phyloP scores from a whole-genome alignment of 768 basidiomycete species.

The Lactarius deliciosus region DNA sequence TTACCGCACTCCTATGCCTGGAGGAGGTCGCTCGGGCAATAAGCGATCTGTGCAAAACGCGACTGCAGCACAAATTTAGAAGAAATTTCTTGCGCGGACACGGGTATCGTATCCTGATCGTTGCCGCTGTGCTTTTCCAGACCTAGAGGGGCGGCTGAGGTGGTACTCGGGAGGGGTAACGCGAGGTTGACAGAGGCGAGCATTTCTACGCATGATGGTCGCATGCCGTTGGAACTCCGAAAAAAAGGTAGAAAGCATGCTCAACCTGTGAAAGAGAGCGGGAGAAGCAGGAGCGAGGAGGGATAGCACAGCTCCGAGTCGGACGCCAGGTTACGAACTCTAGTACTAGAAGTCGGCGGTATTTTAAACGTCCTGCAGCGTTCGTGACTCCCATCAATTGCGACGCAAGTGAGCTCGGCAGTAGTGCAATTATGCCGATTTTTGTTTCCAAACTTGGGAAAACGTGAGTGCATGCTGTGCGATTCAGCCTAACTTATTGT shows the following conservation, averaged over 20 bases:
- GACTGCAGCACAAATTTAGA: conserved; percentile 36
- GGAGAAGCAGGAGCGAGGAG: too few species aligned
- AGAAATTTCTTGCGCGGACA: neutral
- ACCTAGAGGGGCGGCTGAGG: neutral
- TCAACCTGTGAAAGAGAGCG: neutral
- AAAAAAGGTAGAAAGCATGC: neutral
- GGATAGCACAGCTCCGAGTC: too few species aligned
- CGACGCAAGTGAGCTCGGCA: too few species aligned
- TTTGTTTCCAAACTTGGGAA: too few species aligned
- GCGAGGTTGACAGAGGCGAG: neutral
- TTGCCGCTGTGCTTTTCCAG: neutral
- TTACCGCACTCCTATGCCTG: conserved; percentile 39
- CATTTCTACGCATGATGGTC: neutral
- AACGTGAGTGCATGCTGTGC: too few species aligned
- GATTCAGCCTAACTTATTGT: too few species aligned
- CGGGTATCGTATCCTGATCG: neutral
- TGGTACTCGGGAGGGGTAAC: neutral
- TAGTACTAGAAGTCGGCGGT: too few species aligned
- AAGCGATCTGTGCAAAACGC: conserved; percentile 40
- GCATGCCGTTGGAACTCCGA: neutral
- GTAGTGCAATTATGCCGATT: too few species aligned
- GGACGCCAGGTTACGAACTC: too few species aligned
- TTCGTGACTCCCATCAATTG: too few species aligned
- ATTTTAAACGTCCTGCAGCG: too few species aligned
- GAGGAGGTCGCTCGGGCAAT: conserved; percentile 39